Evolutionary conservation across 1,284 basidiomycete species (phyloP), one percentile per base, ranked within the genome.

Genomic region (Leccinum pachyderme): DNA sequence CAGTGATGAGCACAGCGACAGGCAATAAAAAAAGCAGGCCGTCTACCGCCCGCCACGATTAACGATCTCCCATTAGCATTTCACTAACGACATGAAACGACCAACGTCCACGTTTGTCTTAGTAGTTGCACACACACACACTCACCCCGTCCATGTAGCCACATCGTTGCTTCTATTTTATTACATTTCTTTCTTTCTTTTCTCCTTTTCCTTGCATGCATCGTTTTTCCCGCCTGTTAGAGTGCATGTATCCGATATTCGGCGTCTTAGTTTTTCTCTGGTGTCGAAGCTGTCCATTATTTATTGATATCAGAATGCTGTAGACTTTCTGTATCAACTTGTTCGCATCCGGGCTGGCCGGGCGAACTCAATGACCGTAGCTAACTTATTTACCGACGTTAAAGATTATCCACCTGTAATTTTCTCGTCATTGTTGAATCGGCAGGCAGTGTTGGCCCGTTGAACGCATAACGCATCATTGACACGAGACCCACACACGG

Each of bases 1-100:
- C 35, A 75, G 73, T 54, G 80, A 82, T 54, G 81, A 81, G 54
- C 72, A 70, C 49, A 75, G 71, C 56, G 75, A 76, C 44, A 63
- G 62, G 46, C 62, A 71, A 37, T 71, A 68, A 47, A 64, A 65
- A 41, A 41, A 55, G 56, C 66, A 15, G 59, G 59, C 43, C 47
- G 49, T 56, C 53, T 47, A 54, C 43, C 39, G 9, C 35, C 47
- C 31, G 8, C 54, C 47, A 55, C 41, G 53, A 44, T 49, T 54
- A 45, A 55, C 47, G 53, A 57, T 49, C 18, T 18, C 56, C 13
- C 24, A 28, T 50, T 53, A 27, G 45, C 41, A 56, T 60, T 33
- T 39, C 39, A 49, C 33, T 18, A 35, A 62, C 24, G 33, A 56
- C 31, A 46, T 24, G 33, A 54, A 43, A 44, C 18, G 35, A 53